phyloP scores from a whole-genome alignment of 2,329 filamentous ascomycete species.

The Trichoderma citrinoviride region DNA sequence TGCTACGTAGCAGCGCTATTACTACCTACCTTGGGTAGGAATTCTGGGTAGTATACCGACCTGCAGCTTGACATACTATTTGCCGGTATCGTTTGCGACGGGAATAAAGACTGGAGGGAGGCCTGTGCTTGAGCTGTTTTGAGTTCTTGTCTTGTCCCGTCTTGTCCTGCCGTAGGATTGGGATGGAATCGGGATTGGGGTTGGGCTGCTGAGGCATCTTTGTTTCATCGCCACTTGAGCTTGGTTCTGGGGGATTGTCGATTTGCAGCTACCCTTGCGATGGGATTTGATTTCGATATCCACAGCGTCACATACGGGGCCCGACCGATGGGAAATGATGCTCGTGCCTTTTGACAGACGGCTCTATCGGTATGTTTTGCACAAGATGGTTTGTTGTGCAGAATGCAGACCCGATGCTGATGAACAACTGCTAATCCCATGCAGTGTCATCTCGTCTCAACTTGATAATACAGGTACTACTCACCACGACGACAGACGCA shows the following conservation, averaged over 20 bases:
- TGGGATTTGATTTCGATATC: conserved; percentile 2
- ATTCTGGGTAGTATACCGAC: too few relatives aligned
- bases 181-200: too few relatives aligned
- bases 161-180: too few relatives aligned
- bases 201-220: too few relatives aligned
- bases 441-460: background rate
- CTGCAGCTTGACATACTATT: too few relatives aligned
- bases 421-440: background rate
- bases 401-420: too few relatives aligned
- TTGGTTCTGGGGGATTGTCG: conserved; percentile 1
- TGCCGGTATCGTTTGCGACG: background rate
- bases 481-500: too few relatives aligned
- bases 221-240: background rate
- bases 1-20: background rate
- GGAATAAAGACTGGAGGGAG: background rate
- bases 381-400: too few relatives aligned
- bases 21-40: too few relatives aligned
- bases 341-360: too few relatives aligned
- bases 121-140: background rate
- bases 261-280: background rate
- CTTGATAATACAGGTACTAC: background rate
- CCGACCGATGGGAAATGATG: background rate
- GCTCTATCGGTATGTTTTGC: too few relatives aligned
- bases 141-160: background rate
- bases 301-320: conserved; percentile 15